Base-by-base conservation (phyloP, 805 yeast genomes). In the Pichia nanzhaoensis region DNA sequence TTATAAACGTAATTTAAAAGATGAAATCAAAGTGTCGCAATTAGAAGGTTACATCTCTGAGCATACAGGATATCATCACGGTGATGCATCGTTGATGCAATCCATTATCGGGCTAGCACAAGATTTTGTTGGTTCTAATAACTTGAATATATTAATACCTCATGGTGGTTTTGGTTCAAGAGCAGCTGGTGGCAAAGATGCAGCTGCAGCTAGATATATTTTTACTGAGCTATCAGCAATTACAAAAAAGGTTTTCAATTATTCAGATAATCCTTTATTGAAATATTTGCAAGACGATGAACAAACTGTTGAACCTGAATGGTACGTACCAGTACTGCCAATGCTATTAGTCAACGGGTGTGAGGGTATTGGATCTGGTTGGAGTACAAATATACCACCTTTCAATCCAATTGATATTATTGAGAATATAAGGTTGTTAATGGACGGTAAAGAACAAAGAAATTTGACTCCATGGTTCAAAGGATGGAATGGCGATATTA, bases 321-420 rank as follows among this genome's bases (percentile, higher is more conserved):
- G 95, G 89, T 93, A 88, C 63, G 70, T 87, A 34, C 99, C 99
- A 1, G 80, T 93, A n/a, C 55, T 93, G 34, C 99, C 99, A 9
- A 86, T 89, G 87, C 61, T 93, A n/a, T 71, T 93, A 50, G 95
- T 93, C 5, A 93, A 93, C 59, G 99, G 99, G 47, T 75, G 91
- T 8, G 99, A 93, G 65, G 99, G 99, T 69, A 93, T 93, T 63
- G 99, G 99, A 51, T 90, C 99, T 39, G 99, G 99, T 53, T 93
- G 98, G 97, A 86, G 96, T 52, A 89, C 98, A 1, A 80, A 78
- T 50, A 83, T 93, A 51, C 99, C 99, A 1, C 80, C 86, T 34
- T 91, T 77, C 66, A 89, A 93, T 60, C 99, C 99, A 0, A 56
- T 63, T 13, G 98, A 91, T 59, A 70, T 93, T 49, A 88, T 88